Conservation (phyloP, 768 basidiomycete species). For the Pleurotus tuoliensis region DNA sequence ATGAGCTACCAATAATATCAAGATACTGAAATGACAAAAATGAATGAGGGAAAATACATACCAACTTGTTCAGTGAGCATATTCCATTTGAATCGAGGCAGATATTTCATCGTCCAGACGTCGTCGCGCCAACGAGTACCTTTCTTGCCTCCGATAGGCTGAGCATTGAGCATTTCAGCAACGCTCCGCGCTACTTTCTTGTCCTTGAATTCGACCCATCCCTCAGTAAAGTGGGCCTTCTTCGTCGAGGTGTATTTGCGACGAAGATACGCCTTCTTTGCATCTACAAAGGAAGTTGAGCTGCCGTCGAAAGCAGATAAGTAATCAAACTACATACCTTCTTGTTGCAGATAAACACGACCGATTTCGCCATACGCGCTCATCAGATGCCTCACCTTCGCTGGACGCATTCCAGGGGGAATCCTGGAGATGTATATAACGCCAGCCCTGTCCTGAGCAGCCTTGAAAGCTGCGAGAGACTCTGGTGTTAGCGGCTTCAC, state of each 20-base stretch:
- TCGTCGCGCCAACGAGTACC: slow-evolving; percentile 91
- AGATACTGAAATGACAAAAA: not conserved
- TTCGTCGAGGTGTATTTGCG: slow-evolving; percentile 80
- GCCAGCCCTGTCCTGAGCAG: slow-evolving; percentile 72
- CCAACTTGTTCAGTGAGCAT: slow-evolving; percentile 99
- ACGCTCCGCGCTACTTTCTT: slow-evolving; percentile 87
- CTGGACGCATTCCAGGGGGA: slow-evolving; percentile 96
- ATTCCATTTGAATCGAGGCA: slow-evolving; percentile 97
- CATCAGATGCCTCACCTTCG: slow-evolving; percentile 94
- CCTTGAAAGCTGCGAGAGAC: slow-evolving; percentile 71
- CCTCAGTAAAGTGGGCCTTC: slow-evolving; percentile 88
- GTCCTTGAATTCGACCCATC: slow-evolving; percentile 98
- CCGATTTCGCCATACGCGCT: slow-evolving; percentile 86
- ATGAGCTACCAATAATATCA: slow-evolving; percentile 55
- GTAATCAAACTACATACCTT: slow-evolving; percentile 49
- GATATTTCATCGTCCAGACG: slow-evolving; percentile 99
- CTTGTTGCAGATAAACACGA: slow-evolving; percentile 88
- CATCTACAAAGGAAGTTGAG: slow-evolving; percentile 41
- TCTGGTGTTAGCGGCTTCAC: slow-evolving; percentile 75
- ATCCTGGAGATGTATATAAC: slow-evolving; percentile 94
- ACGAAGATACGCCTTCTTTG: slow-evolving; percentile 83
- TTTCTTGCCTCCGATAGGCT: slow-evolving; percentile 92
- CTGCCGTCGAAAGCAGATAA: not conserved
- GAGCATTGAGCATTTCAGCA: slow-evolving; percentile 94
- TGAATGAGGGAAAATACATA: slow-evolving; percentile 36